Base-by-base conservation (phyloP, 2,329 filamentous ascomycete species). In the Phoma sp. region DNA sequence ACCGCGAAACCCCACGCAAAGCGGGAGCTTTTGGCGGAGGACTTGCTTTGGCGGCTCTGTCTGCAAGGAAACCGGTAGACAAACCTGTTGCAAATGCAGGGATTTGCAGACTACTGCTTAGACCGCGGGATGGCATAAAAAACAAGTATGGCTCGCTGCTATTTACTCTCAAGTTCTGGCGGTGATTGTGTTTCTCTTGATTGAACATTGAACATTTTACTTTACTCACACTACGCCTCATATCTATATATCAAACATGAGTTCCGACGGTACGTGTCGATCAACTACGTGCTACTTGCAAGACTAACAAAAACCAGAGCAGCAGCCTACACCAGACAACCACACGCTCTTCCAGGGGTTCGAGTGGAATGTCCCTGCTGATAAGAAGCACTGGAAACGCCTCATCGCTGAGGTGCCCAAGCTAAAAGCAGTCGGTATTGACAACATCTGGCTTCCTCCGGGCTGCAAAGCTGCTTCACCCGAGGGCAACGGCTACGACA, bases 301-400 rank as follows among this genome's bases (percentile, higher is more conserved):
- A 40, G 15, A 6, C 56, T 66, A 35, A 69, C 49, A 24, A 15
- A 27, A 27, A 22, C 12, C 49, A 73, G 70, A 73, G 13, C 67
- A 63, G 35, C 59, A 63, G 25, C 69, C 70, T 15, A 74, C 73
- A 6, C 66, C 68, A 13, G 67, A 68, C 44, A 75, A 75, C 38
- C 63, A 80, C 15, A 75, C 73, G 46, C 84, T 91, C 75, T 82
- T 91, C 62, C 87, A 91, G 72, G 85, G 80, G 12, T 91, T 90
- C 69, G 88, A 91, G 76, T 91, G 88, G 88, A 86, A 91, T 67
- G 80, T 85, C 4, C 85, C 86, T 2, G 81, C 82, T 38, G 83
- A 87, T 60, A 74, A 82, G 47, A 61, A 65, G 25, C 87, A 90
- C 72, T 90, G 85, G 83, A 74, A 78, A 32, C 83, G 86, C 8